phyloP scores from a whole-genome alignment of 495 filamentous ascomycete genomes.

The Hypomontagnella submonticulosa region DNA sequence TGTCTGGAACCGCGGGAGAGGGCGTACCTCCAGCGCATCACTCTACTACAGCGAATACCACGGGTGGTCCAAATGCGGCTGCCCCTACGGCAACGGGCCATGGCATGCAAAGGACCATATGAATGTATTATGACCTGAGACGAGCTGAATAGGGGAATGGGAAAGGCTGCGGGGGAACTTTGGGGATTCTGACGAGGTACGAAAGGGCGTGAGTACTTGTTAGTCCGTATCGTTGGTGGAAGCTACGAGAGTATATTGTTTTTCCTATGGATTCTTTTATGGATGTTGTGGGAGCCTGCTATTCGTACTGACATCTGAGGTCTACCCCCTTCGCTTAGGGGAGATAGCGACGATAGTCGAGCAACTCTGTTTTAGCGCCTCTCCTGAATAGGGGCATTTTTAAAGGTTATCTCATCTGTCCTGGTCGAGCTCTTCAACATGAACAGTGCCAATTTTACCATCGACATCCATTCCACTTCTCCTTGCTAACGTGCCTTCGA shows the following conservation, averaged over 20 bases:
- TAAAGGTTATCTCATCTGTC: neutral
- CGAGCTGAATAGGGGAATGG: no score
- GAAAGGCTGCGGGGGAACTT: neutral
- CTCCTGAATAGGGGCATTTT: neutral
- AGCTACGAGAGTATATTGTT: no score
- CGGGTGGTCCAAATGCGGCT: slow-evolving; percentile 2
- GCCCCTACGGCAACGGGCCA: neutral
- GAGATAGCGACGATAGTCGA: no score
- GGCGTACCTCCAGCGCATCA: slow-evolving; percentile 3
- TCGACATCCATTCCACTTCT: slow-evolving; percentile 20
- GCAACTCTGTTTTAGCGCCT: no score
- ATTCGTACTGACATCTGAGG: no score
- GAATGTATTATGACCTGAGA: no score
- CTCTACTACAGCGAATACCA: slow-evolving; percentile 9
- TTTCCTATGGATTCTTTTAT: no score
- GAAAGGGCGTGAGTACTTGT: no score
- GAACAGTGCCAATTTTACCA: slow-evolving; percentile 7
- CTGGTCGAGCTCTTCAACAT: neutral
- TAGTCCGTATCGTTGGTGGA: no score
- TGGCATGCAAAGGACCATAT: slow-evolving; percentile 4
- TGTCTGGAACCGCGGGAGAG: neutral
- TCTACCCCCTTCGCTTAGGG: no score
- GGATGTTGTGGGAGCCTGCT: no score
- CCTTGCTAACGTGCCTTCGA: slow-evolving; percentile 32
- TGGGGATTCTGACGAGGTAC: neutral